Evolutionary conservation across 2,329 filamentous ascomycete genomes (phyloP), one percentile per base, ranked within the genome.

Genomic region (Aspergillus chevalieri): DNA sequence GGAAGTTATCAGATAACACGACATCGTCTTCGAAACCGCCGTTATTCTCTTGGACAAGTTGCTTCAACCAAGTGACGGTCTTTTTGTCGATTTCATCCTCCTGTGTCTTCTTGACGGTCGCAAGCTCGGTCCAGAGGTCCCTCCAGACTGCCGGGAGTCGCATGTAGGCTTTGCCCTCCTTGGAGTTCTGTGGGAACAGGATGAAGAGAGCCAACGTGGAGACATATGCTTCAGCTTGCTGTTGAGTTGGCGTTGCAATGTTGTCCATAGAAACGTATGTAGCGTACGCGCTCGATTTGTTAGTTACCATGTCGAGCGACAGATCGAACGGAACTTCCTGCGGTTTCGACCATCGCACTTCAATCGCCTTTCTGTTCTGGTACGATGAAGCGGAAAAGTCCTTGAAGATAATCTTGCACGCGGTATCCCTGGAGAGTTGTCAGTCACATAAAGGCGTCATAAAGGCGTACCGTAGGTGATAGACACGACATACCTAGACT

Each of bases 211-310:
- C 89, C 10, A 82, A 78, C 0, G 90, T 95, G 5, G 90, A 87
- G 39, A 93, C 79, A 58, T 85, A 97, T 1, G 85, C 85, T 67
- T 97, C 91, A 5, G 93, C 94, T 65, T 98, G 91, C 55, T 84
- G 83, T 10, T 77, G 58, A 47, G 89, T 86, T 0, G 89, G 82
- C 0, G 89, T 86, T 9, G 89, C 86, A 41, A 94, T 70, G 0
- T 78, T 77, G 3, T 73, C 76, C 86, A 96, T 95, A 39, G 84
- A 86, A 57, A 93, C 83, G 9, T 74, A 80, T 21, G 85, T 68
- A 9, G 65, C 68, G 42, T 67, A 66, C 55, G 74, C 47, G 68
- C 66, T 63, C 72, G 79, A 67, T 30, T 69, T 68, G 46, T 72
- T 71, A 1, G 63, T 65, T 22, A 82, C 62, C 6, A 67, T 58